phyloP scores from a whole-genome alignment of 208 protist genomes.

The Perkinsela sp. region DNA sequence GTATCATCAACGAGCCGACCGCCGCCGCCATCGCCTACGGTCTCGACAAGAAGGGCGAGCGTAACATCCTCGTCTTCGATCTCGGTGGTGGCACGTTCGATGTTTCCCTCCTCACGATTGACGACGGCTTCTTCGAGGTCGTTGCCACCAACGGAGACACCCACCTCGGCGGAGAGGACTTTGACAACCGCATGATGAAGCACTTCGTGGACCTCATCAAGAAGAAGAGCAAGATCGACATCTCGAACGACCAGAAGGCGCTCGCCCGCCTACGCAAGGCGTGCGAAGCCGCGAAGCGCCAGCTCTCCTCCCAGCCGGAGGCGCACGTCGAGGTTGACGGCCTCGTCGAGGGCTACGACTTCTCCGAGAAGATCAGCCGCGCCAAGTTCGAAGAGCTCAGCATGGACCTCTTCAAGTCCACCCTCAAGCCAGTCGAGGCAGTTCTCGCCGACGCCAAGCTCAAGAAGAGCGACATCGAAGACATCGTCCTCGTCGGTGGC shows the following conservation, averaged over 20 bases:
- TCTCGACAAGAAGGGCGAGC: constrained; percentile 46
- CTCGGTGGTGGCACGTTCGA: constrained; percentile 85
- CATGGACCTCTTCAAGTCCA: constrained; percentile 83
- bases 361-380: constrained; percentile 72
- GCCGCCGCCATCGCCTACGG: constrained; percentile 79
- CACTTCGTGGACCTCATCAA: constrained; percentile 14
- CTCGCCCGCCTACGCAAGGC: constrained; percentile 24
- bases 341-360: constrained; percentile 77
- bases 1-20: constrained; percentile 86
- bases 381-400: constrained; percentile 88
- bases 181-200: constrained; percentile 58
- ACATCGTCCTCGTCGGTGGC: constrained; percentile 86
- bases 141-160: constrained; percentile 76
- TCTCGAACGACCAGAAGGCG: constrained; percentile 20
- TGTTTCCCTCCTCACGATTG: constrained; percentile 77
- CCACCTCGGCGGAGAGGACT: constrained; percentile 87
- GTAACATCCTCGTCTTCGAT: constrained; percentile 79
- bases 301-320: constrained; percentile 47
- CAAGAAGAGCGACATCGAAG: constrained; percentile 78
- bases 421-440: constrained; percentile 68
- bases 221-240: constrained; percentile 19
- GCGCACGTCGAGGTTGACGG: constrained; percentile 78
- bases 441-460: constrained; percentile 78
- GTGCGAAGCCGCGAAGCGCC: constrained; percentile 23
- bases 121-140: constrained; percentile 80